A percentile compares a stretch with the other conserved stretches of the same genome.
These are phyloP conservation scores for Boletus bicolor DNA, from an alignment of 768 basidiomycete species.

Conservation along the genomic window DNA sequence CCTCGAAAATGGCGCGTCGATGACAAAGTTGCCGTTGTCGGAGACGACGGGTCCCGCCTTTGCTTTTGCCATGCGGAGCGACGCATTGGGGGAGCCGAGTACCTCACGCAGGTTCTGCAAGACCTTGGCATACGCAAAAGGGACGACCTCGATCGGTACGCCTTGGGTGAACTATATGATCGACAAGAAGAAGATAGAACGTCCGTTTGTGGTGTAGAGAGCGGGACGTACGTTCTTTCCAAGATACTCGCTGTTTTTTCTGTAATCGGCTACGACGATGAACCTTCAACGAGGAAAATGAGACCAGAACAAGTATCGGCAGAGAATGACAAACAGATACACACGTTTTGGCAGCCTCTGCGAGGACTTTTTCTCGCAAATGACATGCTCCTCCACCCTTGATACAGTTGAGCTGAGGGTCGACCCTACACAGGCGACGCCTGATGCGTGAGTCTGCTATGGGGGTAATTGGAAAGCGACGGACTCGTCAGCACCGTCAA, in stretches of 20 bases:
- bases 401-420: conserved; percentile 83
- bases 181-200: background rate
- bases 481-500: conserved; percentile 97
- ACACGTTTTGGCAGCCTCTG: conserved; percentile 88
- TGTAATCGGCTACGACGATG: conserved; percentile 92
- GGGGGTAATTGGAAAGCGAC: conserved; percentile 24
- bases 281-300: conserved; percentile 44
- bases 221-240: conserved; percentile 69
- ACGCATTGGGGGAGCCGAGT: conserved; percentile 65
- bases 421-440: conserved; percentile 55
- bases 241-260: conserved; percentile 83
- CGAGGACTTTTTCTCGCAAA: conserved; percentile 93
- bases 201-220: background rate
- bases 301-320: no score
- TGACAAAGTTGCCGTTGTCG: conserved; percentile 97
- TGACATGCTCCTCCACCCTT: conserved; percentile 98
- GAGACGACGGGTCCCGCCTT: conserved; percentile 95
- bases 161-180: conserved; percentile 70
- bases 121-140: conserved; percentile 92
- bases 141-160: conserved; percentile 94
- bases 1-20: conserved; percentile 87
- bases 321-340: no score
- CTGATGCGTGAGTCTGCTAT: background rate
- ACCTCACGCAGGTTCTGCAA: conserved; percentile 62
- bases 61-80: conserved; percentile 89